phyloP scores from a whole-genome alignment of 768 basidiomycete species.

The Lepiota subincarnata region DNA sequence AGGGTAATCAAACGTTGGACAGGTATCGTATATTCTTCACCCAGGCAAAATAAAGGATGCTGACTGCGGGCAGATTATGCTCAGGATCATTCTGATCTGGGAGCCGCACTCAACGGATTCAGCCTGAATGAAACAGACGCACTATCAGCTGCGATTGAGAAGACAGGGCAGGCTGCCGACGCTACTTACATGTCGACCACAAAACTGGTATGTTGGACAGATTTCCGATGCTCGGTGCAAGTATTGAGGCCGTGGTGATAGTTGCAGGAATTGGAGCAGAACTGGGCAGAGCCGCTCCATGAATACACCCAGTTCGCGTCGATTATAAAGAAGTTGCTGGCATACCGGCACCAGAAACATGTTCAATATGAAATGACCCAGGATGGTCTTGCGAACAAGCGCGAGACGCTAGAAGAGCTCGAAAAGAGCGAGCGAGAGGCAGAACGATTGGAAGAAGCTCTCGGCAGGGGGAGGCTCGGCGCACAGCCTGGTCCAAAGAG shows the following conservation, averaged over 20 bases:
- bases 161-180: slow-evolving; percentile 95
- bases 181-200: slow-evolving; percentile 91
- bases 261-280: slow-evolving; percentile 93
- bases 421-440: slow-evolving; percentile 94
- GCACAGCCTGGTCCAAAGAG: slow-evolving; percentile 17
- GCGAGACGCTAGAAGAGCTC: slow-evolving; percentile 79
- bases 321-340: slow-evolving; percentile 92
- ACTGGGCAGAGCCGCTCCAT: slow-evolving; percentile 93
- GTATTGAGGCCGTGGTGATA: slow-evolving; percentile 26
- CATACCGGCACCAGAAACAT: slow-evolving; percentile 96
- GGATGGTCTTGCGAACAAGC: slow-evolving; percentile 80
- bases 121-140: slow-evolving; percentile 79
- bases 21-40: slow-evolving; percentile 43
- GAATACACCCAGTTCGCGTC: slow-evolving; percentile 93
- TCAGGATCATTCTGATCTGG: slow-evolving; percentile 87
- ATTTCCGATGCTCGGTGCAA: neutral
- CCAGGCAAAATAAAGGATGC: neutral
- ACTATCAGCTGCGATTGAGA: slow-evolving; percentile 85
- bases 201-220: slow-evolving; percentile 57
- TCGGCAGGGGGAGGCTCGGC: slow-evolving; percentile 51
- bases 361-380: slow-evolving; percentile 98
- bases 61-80: slow-evolving; percentile 53
- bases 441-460: slow-evolving; percentile 80
- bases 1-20: slow-evolving; percentile 92
- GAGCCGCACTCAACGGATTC: slow-evolving; percentile 89